These are phyloP conservation scores for Jamesozyma piceae DNA, from an alignment of 805 yeast genomes.

Conservation along the genomic window DNA sequence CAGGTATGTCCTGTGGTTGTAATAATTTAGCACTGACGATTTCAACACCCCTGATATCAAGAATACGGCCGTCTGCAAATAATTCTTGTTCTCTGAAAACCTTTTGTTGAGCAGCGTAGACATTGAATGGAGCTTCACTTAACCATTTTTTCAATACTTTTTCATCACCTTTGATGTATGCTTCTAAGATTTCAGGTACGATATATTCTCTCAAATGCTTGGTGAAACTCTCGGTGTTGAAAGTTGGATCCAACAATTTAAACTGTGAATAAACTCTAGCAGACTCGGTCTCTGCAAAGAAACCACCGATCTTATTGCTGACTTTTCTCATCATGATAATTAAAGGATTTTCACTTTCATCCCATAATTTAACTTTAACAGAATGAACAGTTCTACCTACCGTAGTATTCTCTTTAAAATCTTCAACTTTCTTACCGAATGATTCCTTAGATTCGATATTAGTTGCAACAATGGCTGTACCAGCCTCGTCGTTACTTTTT, in stretches of 20 bases:
- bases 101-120: conserved; percentile 88
- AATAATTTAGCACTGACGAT: conserved; percentile 78
- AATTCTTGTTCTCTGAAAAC: conserved; percentile 85
- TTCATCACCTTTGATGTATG: conserved; percentile 87
- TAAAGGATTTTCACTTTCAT: conserved; percentile 89
- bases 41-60: conserved; percentile 93
- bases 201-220: conserved; percentile 83
- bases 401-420: conserved; percentile 55
- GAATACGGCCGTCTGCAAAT: conserved; percentile 80
- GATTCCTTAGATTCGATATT: conserved; percentile 66
- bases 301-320: conserved; percentile 69
- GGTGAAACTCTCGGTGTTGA: conserved; percentile 68
- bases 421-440: conserved; percentile 54
- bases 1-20: conserved; percentile 88
- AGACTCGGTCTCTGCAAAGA: conserved; percentile 92
- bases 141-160: conserved; percentile 79
- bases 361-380: conserved; percentile 63
- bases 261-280: conserved; percentile 85
- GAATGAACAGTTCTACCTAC: conserved; percentile 57
- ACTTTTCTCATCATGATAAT: conserved; percentile 73
- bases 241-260: conserved; percentile 81
- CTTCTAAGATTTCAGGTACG: conserved; percentile 91
- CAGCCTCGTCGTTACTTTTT: conserved; percentile 72
- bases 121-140: conserved; percentile 93
- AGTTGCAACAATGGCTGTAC: conserved; percentile 73